Evolutionary conservation across 768 basidiomycete species (phyloP).

Genomic region (Suillus brevipes): DNA sequence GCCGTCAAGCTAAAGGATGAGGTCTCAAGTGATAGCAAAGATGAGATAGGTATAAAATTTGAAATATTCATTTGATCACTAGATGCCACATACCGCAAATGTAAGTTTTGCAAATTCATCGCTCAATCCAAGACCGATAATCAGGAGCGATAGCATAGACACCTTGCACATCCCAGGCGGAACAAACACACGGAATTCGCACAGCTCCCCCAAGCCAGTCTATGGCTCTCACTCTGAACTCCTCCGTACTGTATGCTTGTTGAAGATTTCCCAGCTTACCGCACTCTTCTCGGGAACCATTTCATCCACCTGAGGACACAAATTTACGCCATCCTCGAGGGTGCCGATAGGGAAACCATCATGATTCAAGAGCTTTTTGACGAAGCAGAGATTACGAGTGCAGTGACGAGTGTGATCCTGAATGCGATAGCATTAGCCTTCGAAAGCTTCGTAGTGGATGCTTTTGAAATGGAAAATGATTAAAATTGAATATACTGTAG

Average conservation of each 20-base stretch:
- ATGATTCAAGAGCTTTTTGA: constrained; percentile 6
- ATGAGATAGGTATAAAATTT: neutral
- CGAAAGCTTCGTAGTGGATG: constrained; percentile 26
- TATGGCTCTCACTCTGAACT: constrained; percentile 36
- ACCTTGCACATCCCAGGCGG: neutral
- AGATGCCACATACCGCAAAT: too few relatives aligned
- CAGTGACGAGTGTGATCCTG: constrained; percentile 16
- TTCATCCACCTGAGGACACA: constrained; percentile 38
- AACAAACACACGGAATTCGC: constrained; percentile 38
- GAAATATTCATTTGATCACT: too few relatives aligned
- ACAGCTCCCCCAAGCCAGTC: constrained; percentile 42
- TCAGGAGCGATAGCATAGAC: neutral
- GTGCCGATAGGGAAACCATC: neutral
- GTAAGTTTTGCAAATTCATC: too few relatives aligned
- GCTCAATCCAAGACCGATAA: too few relatives aligned
- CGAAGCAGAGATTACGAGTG: constrained; percentile 18
- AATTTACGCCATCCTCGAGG: constrained; percentile 6
- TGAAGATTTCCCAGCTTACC: constrained; percentile 35
- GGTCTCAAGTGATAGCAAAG: neutral
- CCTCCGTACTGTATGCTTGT: constrained; percentile 31
- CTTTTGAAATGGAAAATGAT: too few relatives aligned
- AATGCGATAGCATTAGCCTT: constrained; percentile 16
- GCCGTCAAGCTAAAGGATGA: neutral
- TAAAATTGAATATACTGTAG: too few relatives aligned
- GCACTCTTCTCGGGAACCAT: constrained; percentile 36